These are phyloP conservation scores for Naganishia liquefaciens DNA, from an alignment of 1,284 basidiomycete species.

Conservation along the genomic window DNA sequence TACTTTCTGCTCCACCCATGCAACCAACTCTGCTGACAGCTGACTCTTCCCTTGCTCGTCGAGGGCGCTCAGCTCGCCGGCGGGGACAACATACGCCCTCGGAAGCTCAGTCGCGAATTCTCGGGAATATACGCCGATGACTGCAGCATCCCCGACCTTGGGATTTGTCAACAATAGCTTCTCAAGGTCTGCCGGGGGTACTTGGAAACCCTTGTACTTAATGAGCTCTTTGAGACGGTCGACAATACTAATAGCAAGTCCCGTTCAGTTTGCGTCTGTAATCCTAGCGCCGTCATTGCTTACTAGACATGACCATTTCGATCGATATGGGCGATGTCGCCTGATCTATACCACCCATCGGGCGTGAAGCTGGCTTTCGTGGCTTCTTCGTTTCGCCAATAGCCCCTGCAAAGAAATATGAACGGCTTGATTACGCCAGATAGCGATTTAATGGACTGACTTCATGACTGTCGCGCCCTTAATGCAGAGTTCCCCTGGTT, in stretches of 20 bases:
- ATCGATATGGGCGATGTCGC: constrained; percentile 62
- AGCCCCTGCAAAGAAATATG: constrained; percentile 55
- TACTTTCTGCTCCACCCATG: constrained; percentile 65
- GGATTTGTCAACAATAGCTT: constrained; percentile 70
- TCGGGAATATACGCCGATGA: constrained; percentile 67
- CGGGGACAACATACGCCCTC: constrained; percentile 69
- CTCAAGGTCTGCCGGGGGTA: constrained; percentile 83
- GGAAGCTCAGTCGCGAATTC: constrained; percentile 74
- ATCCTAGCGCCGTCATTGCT: background rate
- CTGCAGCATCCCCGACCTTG: constrained; percentile 69
- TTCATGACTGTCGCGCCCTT: constrained; percentile 78
- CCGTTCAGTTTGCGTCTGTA: constrained; percentile 74
- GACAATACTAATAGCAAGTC: constrained; percentile 43
- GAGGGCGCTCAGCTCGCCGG: constrained; percentile 41
- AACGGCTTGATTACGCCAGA: constrained; percentile 48
- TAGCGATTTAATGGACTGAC: constrained; percentile 65
- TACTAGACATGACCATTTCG: constrained; percentile 59
- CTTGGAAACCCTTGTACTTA: constrained; percentile 67
- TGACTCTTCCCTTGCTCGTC: constrained; percentile 51
- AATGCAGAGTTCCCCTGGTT: constrained; percentile 78
- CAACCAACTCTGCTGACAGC: constrained; percentile 60
- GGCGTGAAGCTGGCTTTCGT: constrained; percentile 66
- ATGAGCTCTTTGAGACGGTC: constrained; percentile 72
- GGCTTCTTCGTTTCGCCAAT: constrained; percentile 65
- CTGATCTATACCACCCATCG: constrained; percentile 75